phyloP scores from a whole-genome alignment of 2,329 filamentous ascomycete genomes.

The Periglandula ipomoeae region DNA sequence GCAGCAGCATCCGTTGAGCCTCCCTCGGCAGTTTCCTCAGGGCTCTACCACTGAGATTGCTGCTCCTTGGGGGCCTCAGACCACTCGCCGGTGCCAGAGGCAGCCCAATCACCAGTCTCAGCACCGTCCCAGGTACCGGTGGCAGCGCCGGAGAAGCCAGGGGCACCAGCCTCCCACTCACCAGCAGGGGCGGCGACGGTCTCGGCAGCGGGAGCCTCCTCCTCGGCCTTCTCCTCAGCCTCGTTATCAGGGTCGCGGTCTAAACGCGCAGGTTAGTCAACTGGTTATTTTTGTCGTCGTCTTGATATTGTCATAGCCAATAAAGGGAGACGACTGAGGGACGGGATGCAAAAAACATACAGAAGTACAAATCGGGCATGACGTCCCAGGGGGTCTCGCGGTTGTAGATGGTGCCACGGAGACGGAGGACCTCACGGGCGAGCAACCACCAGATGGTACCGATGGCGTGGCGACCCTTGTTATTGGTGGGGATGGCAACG shows the following conservation, averaged over 20 bases:
- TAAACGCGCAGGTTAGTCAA: constrained; percentile 19
- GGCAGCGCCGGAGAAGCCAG: constrained; percentile 56
- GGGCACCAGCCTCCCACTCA: constrained; percentile 81
- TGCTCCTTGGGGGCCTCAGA: constrained; percentile 46
- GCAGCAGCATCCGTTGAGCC: constrained; percentile 7
- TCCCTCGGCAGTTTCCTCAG: constrained; percentile 11
- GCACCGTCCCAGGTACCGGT: constrained; percentile 47
- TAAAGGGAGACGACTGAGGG: too few species aligned
- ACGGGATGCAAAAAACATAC: too few species aligned
- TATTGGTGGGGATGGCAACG: constrained; percentile 99
- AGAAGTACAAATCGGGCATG: constrained; percentile 99
- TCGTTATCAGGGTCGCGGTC: constrained; percentile 98
- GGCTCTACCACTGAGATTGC: constrained; percentile 41
- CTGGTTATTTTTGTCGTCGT: too few species aligned
- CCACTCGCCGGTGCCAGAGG: constrained; percentile 59
- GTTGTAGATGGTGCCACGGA: constrained; percentile 91
- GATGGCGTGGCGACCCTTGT: constrained; percentile 99
- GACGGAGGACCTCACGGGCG: constrained; percentile 97
- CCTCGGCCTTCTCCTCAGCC: constrained; percentile 93
- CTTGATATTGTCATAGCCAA: too few species aligned
- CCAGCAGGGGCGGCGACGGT: constrained; percentile 59
- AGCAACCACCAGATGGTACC: constrained; percentile 99
- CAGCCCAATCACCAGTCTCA: constrained; percentile 54
- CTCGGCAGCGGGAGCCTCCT: constrained; percentile 78
- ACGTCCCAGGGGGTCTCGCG: constrained; percentile 98